phyloP scores from a whole-genome alignment of 2,329 filamentous ascomycete species.

The Lithohypha guttulata region DNA sequence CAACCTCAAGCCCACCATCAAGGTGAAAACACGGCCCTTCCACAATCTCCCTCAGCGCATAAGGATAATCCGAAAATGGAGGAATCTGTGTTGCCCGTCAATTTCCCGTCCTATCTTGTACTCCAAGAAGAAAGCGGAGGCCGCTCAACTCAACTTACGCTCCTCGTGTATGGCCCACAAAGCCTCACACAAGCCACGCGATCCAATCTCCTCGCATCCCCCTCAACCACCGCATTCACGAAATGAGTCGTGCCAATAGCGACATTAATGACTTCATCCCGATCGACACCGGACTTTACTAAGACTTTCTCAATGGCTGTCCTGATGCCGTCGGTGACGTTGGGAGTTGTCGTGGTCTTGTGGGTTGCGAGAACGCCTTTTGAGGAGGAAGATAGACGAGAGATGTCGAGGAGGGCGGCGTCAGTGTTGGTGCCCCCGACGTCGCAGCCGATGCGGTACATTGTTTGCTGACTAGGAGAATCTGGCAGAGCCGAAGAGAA shows the following conservation, averaged over 20 bases:
- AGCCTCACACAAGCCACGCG: slow-evolving; percentile 39
- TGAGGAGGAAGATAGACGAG: slow-evolving; percentile 25
- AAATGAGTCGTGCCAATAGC: slow-evolving; percentile 44
- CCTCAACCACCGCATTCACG: slow-evolving; percentile 41
- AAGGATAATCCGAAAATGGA: slow-evolving; percentile 39
- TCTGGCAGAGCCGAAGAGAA: too few relatives aligned
- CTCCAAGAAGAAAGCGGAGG: too few relatives aligned
- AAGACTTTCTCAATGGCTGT: slow-evolving; percentile 37
- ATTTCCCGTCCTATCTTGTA: too few relatives aligned
- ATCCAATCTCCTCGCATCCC: slow-evolving; percentile 33
- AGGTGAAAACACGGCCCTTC: slow-evolving; percentile 34
- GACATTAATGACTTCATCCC: slow-evolving; percentile 35
- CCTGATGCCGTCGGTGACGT: slow-evolving; percentile 42
- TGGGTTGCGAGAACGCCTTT: slow-evolving; percentile 38
- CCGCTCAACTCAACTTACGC: slow-evolving; percentile 24
- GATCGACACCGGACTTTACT: slow-evolving; percentile 28
- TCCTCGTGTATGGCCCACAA: slow-evolving; percentile 36
- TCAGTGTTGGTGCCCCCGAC: slow-evolving; percentile 34
- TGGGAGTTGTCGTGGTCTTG: slow-evolving; percentile 41
- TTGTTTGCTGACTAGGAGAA: too few relatives aligned
- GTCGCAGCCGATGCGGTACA: slow-evolving; percentile 36
- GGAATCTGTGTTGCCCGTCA: too few relatives aligned
- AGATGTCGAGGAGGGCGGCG: slow-evolving; percentile 36
- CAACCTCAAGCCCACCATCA: slow-evolving; percentile 40
- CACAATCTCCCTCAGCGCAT: slow-evolving; percentile 31